phyloP scores from a whole-genome alignment of 768 basidiomycete species.

The Leccinum disarticulatum region DNA sequence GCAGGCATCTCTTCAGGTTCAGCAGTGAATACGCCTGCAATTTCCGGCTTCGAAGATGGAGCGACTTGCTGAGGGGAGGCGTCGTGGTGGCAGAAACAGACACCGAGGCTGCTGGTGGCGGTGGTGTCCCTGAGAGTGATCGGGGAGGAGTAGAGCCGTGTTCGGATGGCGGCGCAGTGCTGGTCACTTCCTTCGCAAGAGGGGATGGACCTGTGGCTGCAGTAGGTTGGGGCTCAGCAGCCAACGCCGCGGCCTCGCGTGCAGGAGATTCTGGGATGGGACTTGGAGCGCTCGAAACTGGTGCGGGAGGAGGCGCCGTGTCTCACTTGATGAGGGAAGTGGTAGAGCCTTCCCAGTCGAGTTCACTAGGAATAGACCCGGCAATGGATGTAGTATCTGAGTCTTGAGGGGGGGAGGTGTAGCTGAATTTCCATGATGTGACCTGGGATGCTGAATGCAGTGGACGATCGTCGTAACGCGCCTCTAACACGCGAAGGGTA shows the following conservation, averaged over 20 bases:
- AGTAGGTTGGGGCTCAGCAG: slow-evolving; percentile 28
- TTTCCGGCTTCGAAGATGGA: slow-evolving; percentile 33
- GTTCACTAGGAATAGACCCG: slow-evolving; percentile 29
- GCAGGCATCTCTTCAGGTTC: slow-evolving; percentile 41
- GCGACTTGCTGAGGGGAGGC: slow-evolving; percentile 14
- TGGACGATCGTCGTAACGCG: slow-evolving; percentile 61
- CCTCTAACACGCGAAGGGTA: slow-evolving; percentile 58
- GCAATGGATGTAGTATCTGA: slow-evolving; percentile 27
- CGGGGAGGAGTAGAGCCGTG: slow-evolving; percentile 17
- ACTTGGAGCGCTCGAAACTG: slow-evolving; percentile 42
- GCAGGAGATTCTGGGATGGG: slow-evolving; percentile 72
- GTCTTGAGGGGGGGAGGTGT: slow-evolving; percentile 28
- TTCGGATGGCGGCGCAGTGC: slow-evolving; percentile 17
- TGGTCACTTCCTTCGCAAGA: slow-evolving; percentile 33
- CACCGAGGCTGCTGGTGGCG: slow-evolving; percentile 19
- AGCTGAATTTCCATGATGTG: slow-evolving; percentile 23
- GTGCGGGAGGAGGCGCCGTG: slow-evolving; percentile 29
- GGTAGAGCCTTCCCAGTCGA: slow-evolving; percentile 31
- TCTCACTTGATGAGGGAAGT: slow-evolving; percentile 35
- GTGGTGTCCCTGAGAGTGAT: slow-evolving; percentile 23
- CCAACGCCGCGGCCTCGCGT: slow-evolving; percentile 49
- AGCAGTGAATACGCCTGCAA: slow-evolving; percentile 50
- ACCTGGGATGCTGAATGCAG: slow-evolving; percentile 44
- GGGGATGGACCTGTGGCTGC: slow-evolving; percentile 42
- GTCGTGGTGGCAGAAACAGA: slow-evolving; percentile 13